Conservation (phyloP, 1,284 basidiomycete genomes). For the Cryptococcus hybrid region DNA sequence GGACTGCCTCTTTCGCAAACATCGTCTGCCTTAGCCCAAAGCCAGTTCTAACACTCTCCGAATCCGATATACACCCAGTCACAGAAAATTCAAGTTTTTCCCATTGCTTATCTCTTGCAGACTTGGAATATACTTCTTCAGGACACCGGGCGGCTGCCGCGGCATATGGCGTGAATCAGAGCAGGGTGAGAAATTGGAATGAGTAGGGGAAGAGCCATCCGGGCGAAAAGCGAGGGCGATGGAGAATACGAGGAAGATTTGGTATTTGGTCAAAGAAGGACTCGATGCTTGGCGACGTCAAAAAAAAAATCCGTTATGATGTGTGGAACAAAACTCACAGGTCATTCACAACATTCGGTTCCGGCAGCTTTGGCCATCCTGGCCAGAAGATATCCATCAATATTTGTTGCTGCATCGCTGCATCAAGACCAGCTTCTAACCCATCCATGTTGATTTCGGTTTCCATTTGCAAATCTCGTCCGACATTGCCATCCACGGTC, state of each 20-base stretch:
- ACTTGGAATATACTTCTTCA: constrained; percentile 26
- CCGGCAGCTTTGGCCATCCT: constrained; percentile 48
- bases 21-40: constrained; percentile 38
- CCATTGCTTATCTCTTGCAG: constrained; percentile 7
- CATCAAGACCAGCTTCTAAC: constrained; percentile 21
- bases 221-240: constrained; percentile 47
- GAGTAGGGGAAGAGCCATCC: constrained; percentile 52
- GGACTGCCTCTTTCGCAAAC: constrained; percentile 42
- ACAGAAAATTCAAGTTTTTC: background rate
- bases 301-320: background rate
- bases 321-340: constrained; percentile 28
- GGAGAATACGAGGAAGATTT: constrained; percentile 44
- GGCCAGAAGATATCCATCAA: constrained; percentile 49
- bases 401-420: constrained; percentile 33
- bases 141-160: constrained; percentile 41
- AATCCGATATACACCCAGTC: background rate
- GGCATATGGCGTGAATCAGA: constrained; percentile 52
- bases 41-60: constrained; percentile 1
- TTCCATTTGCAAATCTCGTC: constrained; percentile 6
- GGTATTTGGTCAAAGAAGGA: constrained; percentile 48
- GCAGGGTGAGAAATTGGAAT: constrained; percentile 49
- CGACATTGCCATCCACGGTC: background rate
- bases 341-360: constrained; percentile 46
- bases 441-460: constrained; percentile 15
- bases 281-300: constrained; percentile 31